Evolutionary conservation across 768 basidiomycete genomes (phyloP).

Genomic region (Hygrocybe coccinea): DNA sequence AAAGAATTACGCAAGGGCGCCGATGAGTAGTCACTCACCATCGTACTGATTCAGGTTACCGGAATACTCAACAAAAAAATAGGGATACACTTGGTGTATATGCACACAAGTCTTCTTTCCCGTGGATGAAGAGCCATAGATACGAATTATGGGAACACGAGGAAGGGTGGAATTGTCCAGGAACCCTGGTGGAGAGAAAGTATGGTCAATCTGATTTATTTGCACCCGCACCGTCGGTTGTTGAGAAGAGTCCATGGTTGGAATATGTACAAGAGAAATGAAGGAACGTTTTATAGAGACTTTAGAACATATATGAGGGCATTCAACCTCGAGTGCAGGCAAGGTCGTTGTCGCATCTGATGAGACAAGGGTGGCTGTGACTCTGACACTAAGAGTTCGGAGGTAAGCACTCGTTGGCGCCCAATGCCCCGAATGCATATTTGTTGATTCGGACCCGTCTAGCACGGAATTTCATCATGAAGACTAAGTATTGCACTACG

Average conservation of each 20-base stretch:
- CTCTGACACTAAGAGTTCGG: too few relatives aligned
- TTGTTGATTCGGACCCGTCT: slow-evolving; percentile 4
- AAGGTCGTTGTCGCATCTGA: too few relatives aligned
- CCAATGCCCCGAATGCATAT: slow-evolving; percentile 6
- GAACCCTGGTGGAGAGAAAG: slow-evolving; percentile 49
- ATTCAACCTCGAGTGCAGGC: neutral
- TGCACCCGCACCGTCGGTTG: slow-evolving; percentile 36
- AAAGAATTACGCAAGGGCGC: slow-evolving; percentile 3
- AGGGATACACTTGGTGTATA: slow-evolving; percentile 91
- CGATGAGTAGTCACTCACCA: slow-evolving; percentile 39
- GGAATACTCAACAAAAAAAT: slow-evolving; percentile 82
- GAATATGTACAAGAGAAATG: slow-evolving; percentile 9
- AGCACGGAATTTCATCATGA: too few relatives aligned
- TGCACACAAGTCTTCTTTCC: slow-evolving; percentile 82
- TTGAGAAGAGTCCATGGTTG: slow-evolving; percentile 15
- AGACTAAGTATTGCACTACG: too few relatives aligned
- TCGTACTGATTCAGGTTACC: slow-evolving; percentile 57
- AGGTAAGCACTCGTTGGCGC: too few relatives aligned
- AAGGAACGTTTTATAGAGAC: neutral
- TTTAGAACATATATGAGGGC: neutral
- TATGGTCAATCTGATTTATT: slow-evolving; percentile 62
- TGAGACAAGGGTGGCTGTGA: too few relatives aligned
- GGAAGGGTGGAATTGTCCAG: slow-evolving; percentile 62
- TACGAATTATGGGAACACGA: slow-evolving; percentile 73
- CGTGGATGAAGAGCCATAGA: slow-evolving; percentile 77